Evolutionary conservation across 169 alveolate genomes (phyloP), one percentile per base, ranked within the genome.

Genomic region (Hepatocystis sp.): DNA sequence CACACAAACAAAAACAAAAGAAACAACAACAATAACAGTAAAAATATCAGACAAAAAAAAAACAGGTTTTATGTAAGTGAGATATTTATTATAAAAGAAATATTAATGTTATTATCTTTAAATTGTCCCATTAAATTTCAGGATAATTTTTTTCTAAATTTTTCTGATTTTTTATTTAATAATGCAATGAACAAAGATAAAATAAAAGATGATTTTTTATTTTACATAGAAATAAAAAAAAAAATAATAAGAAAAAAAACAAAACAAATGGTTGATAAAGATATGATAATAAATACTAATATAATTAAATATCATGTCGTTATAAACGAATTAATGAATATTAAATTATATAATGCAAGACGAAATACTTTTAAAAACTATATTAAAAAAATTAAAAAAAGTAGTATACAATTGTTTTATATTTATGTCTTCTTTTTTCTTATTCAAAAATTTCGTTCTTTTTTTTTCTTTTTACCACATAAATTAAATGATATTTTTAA

Each of bases 81-180:
- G 34, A 49, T 64, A 34, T 81, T 81, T 81, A 51, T 81, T 27
- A 63, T 81, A 46, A 81, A 81, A 63, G 89, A 81, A 63, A 81
- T 81, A 30, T 21, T 81, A 21, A 81, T 64, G 67, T 51, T 81
- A 2, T 21, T 81, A 8, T 81, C 89, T 4, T 40, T 81, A 19
- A 81, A 81, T 63, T 81, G 89, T 30, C 89, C 89, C 40, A 81
- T 81, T 19, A 81, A 81, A 81, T 81, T 49, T 81, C 47, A 49
- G 56, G 84, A 64, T 17, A 46, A 61, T 21, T 81, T 55, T 81
- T 81, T 61, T 81, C 34, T 51, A 28, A 64, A 81, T 13, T 81
- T 61, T 47, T 39, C 53, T 13, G 67, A 81, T 63, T 81, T 81
- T 44, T 51, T 81, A 81, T 81, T 63, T 49, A 49, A 81, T 30